Evolutionary conservation across 352 stramenopile species (phyloP).

Genomic region (Globisporangium spiculum): DNA sequence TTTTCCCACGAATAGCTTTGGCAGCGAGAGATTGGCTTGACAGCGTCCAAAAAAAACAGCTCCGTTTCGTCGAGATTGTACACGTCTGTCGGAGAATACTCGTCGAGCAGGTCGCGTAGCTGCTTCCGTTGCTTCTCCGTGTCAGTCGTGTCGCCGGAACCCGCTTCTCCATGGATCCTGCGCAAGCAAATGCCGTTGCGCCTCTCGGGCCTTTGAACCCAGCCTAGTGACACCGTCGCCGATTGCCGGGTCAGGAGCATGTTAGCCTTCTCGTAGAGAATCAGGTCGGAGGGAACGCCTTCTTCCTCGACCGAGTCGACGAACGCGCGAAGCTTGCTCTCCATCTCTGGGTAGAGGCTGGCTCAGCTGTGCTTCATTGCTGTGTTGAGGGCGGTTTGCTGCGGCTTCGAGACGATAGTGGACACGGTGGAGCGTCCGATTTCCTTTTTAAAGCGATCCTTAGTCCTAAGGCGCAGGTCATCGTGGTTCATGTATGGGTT

Average conservation of each 20-base stretch:
- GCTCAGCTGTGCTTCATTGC: not conserved
- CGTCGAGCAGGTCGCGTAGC: no score
- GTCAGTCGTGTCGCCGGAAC: not conserved
- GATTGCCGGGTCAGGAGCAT: not conserved
- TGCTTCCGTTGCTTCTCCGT: no score
- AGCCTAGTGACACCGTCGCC: not conserved
- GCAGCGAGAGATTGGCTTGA: no score
- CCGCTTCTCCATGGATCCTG: not conserved
- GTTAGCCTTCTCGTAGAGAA: not conserved
- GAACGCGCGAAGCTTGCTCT: not conserved
- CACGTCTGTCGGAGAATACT: no score
- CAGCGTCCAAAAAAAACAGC: no score
- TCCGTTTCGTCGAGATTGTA: no score
- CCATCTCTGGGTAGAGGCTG: not conserved
- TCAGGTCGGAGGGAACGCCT: conserved; percentile 1
- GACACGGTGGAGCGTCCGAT: not conserved
- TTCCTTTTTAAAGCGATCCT: not conserved
- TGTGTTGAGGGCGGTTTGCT: conserved; percentile 1
- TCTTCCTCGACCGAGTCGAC: not conserved
- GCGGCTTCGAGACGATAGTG: not conserved
- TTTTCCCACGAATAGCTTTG: no score
- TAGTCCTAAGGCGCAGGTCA: not conserved
- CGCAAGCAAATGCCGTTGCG: not conserved
- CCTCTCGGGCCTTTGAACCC: conserved; percentile 1
- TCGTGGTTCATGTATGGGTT: conserved; percentile 3